Percentiles rank a stretch among this genome's conserved stretches.
Conservation (phyloP, 805 yeast species). For the Schwanniomyces pseudopolymorphus region DNA sequence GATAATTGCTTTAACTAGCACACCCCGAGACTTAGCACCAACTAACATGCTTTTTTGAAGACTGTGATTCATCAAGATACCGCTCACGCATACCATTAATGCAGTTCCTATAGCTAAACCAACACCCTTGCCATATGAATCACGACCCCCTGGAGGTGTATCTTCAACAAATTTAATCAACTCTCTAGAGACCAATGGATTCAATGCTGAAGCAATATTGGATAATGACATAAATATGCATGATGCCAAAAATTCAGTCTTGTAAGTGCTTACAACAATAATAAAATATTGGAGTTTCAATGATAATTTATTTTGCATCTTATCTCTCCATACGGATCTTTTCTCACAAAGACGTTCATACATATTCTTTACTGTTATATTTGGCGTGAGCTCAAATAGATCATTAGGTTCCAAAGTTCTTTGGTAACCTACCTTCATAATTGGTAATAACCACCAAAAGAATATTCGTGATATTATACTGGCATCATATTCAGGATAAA, state of each 20-base stretch:
- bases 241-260: constrained; percentile 34
- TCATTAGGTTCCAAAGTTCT: constrained; percentile 17
- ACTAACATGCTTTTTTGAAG: constrained; percentile 10
- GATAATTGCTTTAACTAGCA: constrained; percentile 11
- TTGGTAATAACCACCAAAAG: constrained; percentile 20
- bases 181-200: constrained; percentile 60
- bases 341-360: neutral
- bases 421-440: constrained; percentile 17
- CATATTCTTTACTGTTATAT: constrained; percentile 10
- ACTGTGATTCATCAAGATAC: constrained; percentile 10
- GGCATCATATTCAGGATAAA: constrained; percentile 34
- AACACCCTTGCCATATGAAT: constrained; percentile 49
- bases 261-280: constrained; percentile 48
- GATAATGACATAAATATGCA: constrained; percentile 37
- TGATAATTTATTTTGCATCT: constrained; percentile 15
- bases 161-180: constrained; percentile 48
- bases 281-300: constrained; percentile 25
- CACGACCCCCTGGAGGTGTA: constrained; percentile 16
- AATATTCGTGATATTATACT: constrained; percentile 13
- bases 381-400: constrained; percentile 12
- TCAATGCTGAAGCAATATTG: constrained; percentile 46
- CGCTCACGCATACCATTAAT: constrained; percentile 34
- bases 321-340: constrained; percentile 4
- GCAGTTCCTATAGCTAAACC: constrained; percentile 74
- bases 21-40: constrained; percentile 12